Conservation (phyloP, 768 basidiomycete species). For the Suillus subluteus region DNA sequence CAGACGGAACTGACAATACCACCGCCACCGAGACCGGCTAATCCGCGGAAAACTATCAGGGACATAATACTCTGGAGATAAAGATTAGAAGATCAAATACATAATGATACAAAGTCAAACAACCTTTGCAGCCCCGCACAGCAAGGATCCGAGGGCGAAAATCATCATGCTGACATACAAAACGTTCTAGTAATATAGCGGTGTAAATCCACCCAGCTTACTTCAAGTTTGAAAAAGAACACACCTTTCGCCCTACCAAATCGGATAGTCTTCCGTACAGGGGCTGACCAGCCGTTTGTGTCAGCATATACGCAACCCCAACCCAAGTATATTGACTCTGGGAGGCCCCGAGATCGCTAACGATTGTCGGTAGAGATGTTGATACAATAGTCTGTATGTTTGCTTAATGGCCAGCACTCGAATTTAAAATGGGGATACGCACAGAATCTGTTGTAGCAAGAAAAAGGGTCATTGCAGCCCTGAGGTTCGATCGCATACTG, state of each 20-base stretch:
- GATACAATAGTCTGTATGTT: constrained; percentile 67
- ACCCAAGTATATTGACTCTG: constrained; percentile 85
- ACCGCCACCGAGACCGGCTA: constrained; percentile 83
- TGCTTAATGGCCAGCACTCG: constrained; percentile 14
- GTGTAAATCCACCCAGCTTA: constrained; percentile 12
- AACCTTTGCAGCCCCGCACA: constrained; percentile 79
- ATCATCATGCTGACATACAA: constrained; percentile 74
- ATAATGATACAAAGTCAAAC: constrained; percentile 20
- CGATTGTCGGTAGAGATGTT: constrained; percentile 81
- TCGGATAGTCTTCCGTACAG: constrained; percentile 82
- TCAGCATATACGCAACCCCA: constrained; percentile 81
- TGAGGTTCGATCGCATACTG: constrained; percentile 30
- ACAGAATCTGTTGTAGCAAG: constrained; percentile 88
- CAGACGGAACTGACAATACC: constrained; percentile 87
- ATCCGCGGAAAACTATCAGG: constrained; percentile 67
- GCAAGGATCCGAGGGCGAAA: constrained; percentile 77
- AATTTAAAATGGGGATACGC: constrained; percentile 29
- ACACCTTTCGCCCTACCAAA: constrained; percentile 77
- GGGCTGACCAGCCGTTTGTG: constrained; percentile 85
- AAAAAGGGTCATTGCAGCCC: constrained; percentile 80
- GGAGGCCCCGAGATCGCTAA: constrained; percentile 67
- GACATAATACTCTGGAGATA: constrained; percentile 46
- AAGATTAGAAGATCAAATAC: constrained; percentile 21
- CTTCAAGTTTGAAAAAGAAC: constrained; percentile 20
- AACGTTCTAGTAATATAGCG: constrained; percentile 49